Evolutionary conservation across 139 green algal species (phyloP).

Genomic region (Micractinium sp.): DNA sequence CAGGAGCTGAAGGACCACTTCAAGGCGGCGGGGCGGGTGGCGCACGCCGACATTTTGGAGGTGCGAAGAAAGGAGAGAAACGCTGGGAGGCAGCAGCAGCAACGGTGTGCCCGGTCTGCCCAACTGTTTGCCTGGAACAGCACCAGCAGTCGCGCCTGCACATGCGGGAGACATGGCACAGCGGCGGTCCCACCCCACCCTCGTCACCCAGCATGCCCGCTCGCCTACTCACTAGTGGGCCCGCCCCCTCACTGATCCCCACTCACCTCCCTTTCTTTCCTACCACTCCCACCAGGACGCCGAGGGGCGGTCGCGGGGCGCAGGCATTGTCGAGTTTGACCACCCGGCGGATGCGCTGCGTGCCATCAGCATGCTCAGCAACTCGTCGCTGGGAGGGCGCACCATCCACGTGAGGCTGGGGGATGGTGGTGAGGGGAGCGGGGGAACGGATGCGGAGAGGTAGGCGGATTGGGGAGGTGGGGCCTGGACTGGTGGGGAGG

Average conservation of each 20-base stretch:
- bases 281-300: constrained; percentile 42
- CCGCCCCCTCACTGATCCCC: too few species aligned
- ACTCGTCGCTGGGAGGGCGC: constrained; percentile 52
- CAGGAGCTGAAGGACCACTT: constrained; percentile 81
- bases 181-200: too few species aligned
- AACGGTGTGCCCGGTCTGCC: neutral
- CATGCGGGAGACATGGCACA: too few species aligned
- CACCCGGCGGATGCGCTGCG: constrained; percentile 59
- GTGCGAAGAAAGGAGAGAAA: neutral
- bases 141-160: too few species aligned
- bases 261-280: too few species aligned
- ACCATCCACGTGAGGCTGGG: constrained; percentile 31
- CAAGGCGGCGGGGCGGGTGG: constrained; percentile 58
- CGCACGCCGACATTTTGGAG: constrained; percentile 63
- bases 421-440: too few species aligned
- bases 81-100: too few species aligned
- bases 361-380: constrained; percentile 70
- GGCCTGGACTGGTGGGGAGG: too few species aligned
- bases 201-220: too few species aligned
- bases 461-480: too few species aligned
- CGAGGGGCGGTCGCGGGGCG: constrained; percentile 69
- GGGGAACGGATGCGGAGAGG: too few species aligned
- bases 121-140: neutral
- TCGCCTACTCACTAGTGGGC: too few species aligned
- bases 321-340: constrained; percentile 85